Conservation (phyloP, 176 grass and related monocot genomes). For the Musa itinerans region DNA sequence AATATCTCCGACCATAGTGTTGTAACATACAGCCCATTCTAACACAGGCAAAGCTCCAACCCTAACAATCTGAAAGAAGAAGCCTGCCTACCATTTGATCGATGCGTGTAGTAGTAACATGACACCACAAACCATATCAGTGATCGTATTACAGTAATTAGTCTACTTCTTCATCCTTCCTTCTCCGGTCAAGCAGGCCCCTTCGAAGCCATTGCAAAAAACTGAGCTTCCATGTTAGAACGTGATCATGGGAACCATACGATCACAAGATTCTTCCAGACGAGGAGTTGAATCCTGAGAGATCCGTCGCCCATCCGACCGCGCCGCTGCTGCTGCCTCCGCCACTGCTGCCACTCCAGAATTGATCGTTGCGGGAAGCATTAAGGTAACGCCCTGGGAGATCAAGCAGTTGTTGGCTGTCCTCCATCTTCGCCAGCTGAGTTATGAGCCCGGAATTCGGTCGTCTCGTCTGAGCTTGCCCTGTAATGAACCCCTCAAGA, state of each 20-base stretch:
- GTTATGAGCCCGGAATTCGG: background rate
- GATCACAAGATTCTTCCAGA: constrained; percentile 7
- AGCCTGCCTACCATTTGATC: background rate
- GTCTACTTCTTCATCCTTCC: background rate
- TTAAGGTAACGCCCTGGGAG: background rate
- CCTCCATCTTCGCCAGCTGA: constrained; percentile 11
- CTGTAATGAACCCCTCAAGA: background rate
- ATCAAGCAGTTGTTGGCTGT: background rate
- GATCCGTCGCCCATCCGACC: background rate
- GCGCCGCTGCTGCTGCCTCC: background rate
- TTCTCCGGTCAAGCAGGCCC: background rate
- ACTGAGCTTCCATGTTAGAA: constrained; percentile 11
- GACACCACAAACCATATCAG: background rate
- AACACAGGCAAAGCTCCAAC: background rate
- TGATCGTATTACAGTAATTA: background rate
- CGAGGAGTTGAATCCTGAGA: constrained; percentile 7
- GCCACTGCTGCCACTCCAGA: background rate
- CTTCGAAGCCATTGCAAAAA: constrained; percentile 3
- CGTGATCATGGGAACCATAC: background rate
- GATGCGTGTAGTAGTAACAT: background rate
- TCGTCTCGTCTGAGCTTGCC: background rate
- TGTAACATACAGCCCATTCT: background rate
- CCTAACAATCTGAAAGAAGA: background rate
- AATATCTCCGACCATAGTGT: background rate
- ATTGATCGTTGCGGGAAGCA: background rate